phyloP scores from a whole-genome alignment of 2,329 filamentous ascomycete species.

The Cercospora berteroae region DNA sequence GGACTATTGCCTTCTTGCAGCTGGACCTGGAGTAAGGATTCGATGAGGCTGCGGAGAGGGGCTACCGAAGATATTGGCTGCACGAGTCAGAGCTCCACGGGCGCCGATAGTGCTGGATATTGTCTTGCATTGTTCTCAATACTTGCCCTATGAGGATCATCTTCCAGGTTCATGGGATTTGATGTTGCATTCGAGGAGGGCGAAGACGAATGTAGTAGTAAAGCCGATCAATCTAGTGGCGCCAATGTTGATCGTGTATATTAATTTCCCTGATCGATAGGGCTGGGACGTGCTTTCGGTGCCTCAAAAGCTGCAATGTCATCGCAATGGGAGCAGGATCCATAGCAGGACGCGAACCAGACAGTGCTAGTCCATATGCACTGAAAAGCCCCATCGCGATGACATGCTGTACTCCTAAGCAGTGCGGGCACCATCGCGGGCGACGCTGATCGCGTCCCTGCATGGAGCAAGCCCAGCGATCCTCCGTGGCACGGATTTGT shows the following conservation, averaged over 20 bases:
- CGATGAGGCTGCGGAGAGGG: background rate
- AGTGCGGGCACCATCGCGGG: background rate
- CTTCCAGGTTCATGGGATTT: background rate
- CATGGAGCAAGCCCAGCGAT: background rate
- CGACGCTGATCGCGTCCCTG: background rate
- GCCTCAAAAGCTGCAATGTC: background rate
- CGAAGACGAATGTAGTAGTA: background rate
- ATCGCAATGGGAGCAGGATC: background rate
- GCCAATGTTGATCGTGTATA: background rate
- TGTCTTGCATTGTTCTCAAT: background rate
- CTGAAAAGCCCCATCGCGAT: background rate
- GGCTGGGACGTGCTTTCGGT: background rate
- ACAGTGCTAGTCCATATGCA: background rate
- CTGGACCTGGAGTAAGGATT: background rate
- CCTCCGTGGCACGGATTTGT: background rate
- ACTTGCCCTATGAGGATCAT: background rate
- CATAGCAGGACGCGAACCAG: background rate
- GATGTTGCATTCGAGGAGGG: background rate
- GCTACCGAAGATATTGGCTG: background rate
- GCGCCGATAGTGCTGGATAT: background rate
- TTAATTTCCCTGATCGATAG: background rate
- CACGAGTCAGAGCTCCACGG: background rate
- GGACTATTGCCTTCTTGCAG: background rate
- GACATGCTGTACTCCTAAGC: background rate
- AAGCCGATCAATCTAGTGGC: background rate